Conservation (phyloP, 371 early-diverging fungal genomes). For the Phascolomyces articulosus region DNA sequence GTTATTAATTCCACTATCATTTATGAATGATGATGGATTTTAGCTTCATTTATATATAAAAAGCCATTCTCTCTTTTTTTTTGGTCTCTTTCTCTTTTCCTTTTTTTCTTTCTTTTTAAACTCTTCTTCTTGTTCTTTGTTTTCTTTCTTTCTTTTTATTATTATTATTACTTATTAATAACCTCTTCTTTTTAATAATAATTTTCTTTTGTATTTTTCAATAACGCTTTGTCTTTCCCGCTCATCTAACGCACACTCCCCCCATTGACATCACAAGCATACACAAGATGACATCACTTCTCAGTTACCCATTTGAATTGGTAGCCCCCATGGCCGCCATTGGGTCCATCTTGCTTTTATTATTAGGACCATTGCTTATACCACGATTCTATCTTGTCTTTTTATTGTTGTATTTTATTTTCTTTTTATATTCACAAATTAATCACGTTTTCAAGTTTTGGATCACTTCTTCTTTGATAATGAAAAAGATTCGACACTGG, state of each 20-base stretch:
- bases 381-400: conserved; percentile 56
- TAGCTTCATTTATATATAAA: too few relatives aligned
- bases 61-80: too few relatives aligned
- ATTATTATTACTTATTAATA: neutral
- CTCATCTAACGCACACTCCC: too few relatives aligned
- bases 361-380: conserved; percentile 55
- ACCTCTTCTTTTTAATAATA: too few relatives aligned
- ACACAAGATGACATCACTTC: conserved; percentile 19
- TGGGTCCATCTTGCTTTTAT: conserved; percentile 47
- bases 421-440: conserved; percentile 53
- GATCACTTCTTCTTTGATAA: conserved; percentile 44
- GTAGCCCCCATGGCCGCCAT: conserved; percentile 58
- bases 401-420: conserved; percentile 50
- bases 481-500: conserved; percentile 49
- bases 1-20: too few relatives aligned
- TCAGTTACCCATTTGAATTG: conserved; percentile 51
- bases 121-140: conserved; percentile 9
- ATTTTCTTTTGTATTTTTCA: too few relatives aligned
- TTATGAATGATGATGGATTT: too few relatives aligned
- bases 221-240: too few relatives aligned
- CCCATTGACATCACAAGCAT: neutral
- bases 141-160: conserved; percentile 10
- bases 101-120: neutral
- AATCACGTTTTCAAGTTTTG: conserved; percentile 61
- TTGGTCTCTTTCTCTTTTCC: too few relatives aligned